phyloP scores from a whole-genome alignment of 2,329 filamentous ascomycete species.

The Acrodontium crateriforme region DNA sequence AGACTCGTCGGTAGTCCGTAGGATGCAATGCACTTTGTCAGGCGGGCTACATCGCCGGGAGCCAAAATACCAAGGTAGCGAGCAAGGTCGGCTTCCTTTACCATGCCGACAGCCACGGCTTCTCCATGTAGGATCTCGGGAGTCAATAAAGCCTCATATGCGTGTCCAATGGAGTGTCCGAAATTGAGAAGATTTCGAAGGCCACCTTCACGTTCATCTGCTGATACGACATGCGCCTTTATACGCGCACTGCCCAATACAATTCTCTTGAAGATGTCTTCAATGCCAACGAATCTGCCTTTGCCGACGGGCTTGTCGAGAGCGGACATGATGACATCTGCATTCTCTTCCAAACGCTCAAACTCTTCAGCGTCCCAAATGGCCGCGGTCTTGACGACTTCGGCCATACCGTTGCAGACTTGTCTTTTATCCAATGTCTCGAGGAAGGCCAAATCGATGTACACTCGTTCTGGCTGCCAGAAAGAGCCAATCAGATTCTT shows the following conservation, averaged over 20 bases:
- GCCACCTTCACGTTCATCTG: slow-evolving; percentile 87
- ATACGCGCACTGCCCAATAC: slow-evolving; percentile 83
- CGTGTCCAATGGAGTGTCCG: slow-evolving; percentile 94
- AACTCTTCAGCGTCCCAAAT: slow-evolving; percentile 92
- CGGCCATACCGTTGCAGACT: slow-evolving; percentile 97
- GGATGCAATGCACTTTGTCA: slow-evolving; percentile 87
- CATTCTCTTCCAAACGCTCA: slow-evolving; percentile 66
- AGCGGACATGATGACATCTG: slow-evolving; percentile 58
- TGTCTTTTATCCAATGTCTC: slow-evolving; percentile 81
- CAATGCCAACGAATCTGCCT: slow-evolving; percentile 55
- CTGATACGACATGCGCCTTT: slow-evolving; percentile 88
- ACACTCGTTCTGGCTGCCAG: slow-evolving; percentile 90
- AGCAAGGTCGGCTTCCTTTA: slow-evolving; percentile 89
- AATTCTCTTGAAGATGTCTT: slow-evolving; percentile 38
- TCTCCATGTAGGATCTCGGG: slow-evolving; percentile 94
- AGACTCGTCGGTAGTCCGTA: slow-evolving; percentile 81
- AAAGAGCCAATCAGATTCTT: slow-evolving; percentile 95
- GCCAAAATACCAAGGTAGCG: slow-evolving; percentile 75
- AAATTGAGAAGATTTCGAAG: slow-evolving; percentile 92
- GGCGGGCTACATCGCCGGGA: slow-evolving; percentile 73
- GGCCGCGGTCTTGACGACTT: slow-evolving; percentile 74
- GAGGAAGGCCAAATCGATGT: slow-evolving; percentile 84
- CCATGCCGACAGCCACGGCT: slow-evolving; percentile 94
- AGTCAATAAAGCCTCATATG: slow-evolving; percentile 87
- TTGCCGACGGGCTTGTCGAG: slow-evolving; percentile 46